Evolutionary conservation across 2,329 filamentous ascomycete genomes (phyloP), one percentile per base, ranked within the genome.

Genomic region (Gnomoniopsis sp.): DNA sequence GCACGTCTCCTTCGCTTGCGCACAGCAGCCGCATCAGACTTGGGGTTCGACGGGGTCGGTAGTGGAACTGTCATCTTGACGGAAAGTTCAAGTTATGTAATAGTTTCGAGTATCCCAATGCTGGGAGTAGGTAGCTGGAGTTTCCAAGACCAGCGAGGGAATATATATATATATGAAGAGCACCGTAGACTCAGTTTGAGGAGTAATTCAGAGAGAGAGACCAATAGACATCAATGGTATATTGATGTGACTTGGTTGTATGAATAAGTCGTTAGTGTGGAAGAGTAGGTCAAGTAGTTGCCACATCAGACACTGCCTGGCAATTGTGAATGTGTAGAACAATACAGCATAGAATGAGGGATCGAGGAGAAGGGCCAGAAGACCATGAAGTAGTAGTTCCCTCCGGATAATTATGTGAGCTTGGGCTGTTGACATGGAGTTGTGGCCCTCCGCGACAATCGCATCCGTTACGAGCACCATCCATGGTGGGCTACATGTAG

Each of bases 1-100:
- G 93, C 90, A 77, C 93, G 87, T 82, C 93, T 90, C 78, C 92
- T 88, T 71, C 93, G 86, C 80, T 96, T 85, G 69, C 81, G 79
- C 54, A 80, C 76, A 55, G 79, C 78, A 59, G 79, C 76, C 41
- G 68, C 68, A 23, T 67, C 65, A n/a, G 67, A 63, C 23, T 66
- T 62, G 23, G 69, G 60, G 44, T 68, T 69, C 38, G 68, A 65
- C 65, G 76, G 65, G 76, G 75, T 58, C 75, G 69, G 60, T 62
- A 77, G 70, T 63, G 79, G 72, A 64, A 79, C 78, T 58, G 80
- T 82, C 81, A 84, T 83, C 64, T 65, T 68, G 65, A 44, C 46
- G 58, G 55, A 53, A 36, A 21, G 34, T 26, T 23, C 21, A 6
- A 36, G 22, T 14, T 36, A 52, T 19, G 7, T 17, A 17, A 21